A percentile compares a stretch with the other conserved stretches of the same genome.
phyloP scores from a whole-genome alignment of 768 basidiomycete species.

The Rhodotorula babjevae region DNA sequence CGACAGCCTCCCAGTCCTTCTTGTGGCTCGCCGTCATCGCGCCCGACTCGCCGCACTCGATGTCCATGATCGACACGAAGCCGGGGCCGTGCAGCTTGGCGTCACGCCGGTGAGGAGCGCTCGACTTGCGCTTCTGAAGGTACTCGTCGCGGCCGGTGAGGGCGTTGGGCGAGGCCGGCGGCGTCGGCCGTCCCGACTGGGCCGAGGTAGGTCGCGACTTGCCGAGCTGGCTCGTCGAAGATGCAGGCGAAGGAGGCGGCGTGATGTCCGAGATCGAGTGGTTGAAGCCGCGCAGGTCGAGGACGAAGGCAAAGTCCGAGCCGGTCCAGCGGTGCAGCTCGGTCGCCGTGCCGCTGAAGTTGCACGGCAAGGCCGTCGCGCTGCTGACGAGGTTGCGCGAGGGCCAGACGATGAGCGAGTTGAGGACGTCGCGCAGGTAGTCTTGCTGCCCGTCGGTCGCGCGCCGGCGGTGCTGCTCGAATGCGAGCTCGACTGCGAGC shows the following conservation, averaged over 20 bases:
- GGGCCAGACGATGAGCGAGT: conserved; percentile 1
- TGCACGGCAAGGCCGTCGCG: not conserved
- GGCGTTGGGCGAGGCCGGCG: not conserved
- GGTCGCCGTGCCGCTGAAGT: not conserved
- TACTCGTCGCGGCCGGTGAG: not conserved
- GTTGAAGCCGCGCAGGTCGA: conserved; percentile 5
- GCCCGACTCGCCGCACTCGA: not conserved
- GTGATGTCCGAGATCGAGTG: not conserved
- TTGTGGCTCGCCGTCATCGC: not conserved
- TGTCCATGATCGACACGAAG: not conserved
- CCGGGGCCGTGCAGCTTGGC: not conserved
- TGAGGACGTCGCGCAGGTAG: not conserved
- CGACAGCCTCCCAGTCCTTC: too few species aligned
- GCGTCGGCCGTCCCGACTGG: not conserved
- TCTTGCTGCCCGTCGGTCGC: not conserved
- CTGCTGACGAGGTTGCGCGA: not conserved
- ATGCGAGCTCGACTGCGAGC: not conserved
- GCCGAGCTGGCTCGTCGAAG: too few species aligned
- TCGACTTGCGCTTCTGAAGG: not conserved
- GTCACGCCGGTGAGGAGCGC: not conserved
- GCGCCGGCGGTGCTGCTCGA: not conserved
- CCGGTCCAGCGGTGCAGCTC: not conserved
- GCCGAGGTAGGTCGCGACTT: not conserved
- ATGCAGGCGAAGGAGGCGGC: not conserved
- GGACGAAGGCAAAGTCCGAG: conserved; percentile 5